These are phyloP conservation scores for Orbilia blumenaviensis DNA, from an alignment of 2,329 filamentous ascomycete species.

Conservation along the genomic window DNA sequence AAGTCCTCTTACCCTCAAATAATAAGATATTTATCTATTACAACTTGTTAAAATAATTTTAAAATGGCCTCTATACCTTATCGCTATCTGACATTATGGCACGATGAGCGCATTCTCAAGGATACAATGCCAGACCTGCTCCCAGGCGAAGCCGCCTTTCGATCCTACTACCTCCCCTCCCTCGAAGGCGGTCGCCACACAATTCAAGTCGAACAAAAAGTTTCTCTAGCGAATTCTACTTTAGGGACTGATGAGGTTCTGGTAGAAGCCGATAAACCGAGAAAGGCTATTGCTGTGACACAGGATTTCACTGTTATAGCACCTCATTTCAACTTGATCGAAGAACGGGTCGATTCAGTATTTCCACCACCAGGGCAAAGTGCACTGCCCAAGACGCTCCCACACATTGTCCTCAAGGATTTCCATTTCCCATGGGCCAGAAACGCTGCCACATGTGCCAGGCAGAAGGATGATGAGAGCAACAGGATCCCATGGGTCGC, in stretches of 20 bases:
- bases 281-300: neutral
- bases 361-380: conserved; percentile 62
- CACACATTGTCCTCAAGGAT: conserved; percentile 64
- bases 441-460: neutral
- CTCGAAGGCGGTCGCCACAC: neutral
- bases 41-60: too few relatives aligned
- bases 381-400: conserved; percentile 60
- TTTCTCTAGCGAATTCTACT: neutral
- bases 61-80: neutral
- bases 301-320: conserved; percentile 60
- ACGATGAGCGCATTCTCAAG: neutral
- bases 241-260: too few relatives aligned
- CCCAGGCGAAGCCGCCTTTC: neutral
- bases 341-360: conserved; percentile 59
- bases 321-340: conserved; percentile 60
- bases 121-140: neutral
- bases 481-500: conserved; percentile 50
- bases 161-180: neutral
- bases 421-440: conserved; percentile 63
- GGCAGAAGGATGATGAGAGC: neutral
- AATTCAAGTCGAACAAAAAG: neutral
- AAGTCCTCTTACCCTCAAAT: too few relatives aligned
- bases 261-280: neutral
- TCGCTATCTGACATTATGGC: conserved; percentile 1
- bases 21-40: too few relatives aligned